These are phyloP conservation scores for Bauhinia variegata DNA, from an alignment of 306 rosid species.

Conservation along the genomic window DNA sequence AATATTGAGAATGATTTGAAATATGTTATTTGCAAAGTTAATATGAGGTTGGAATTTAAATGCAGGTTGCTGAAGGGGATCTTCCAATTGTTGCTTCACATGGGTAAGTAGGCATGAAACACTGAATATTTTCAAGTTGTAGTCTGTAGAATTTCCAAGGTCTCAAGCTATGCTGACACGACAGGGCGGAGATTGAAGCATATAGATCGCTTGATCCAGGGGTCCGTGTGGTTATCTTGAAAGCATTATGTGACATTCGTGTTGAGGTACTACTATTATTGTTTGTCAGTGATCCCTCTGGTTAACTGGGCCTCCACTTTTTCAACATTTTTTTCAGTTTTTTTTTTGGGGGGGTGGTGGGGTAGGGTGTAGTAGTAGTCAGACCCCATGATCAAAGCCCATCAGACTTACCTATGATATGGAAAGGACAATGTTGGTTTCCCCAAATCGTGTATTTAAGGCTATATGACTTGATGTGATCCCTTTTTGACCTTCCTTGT, in stretches of 20 bases:
- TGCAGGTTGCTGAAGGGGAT: slow-evolving; percentile 97
- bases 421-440: neutral
- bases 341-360: neutral
- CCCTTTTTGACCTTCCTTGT: slow-evolving; percentile 19
- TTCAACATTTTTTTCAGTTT: too few species aligned
- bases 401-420: too few species aligned
- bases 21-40: slow-evolving; percentile 38
- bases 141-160: slow-evolving; percentile 37
- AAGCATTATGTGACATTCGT: slow-evolving; percentile 98
- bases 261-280: slow-evolving; percentile 78
- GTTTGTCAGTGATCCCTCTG: slow-evolving; percentile 1
- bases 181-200: slow-evolving; percentile 81
- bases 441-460: neutral
- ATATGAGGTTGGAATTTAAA: slow-evolving; percentile 34
- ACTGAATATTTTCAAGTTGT: slow-evolving; percentile 25
- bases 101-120: slow-evolving; percentile 65
- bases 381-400: too few species aligned
- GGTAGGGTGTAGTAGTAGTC: too few species aligned
- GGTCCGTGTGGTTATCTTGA: slow-evolving; percentile 86
- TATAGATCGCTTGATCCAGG: slow-evolving; percentile 92
- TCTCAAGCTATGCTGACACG: slow-evolving; percentile 42
- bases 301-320: neutral
- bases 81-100: slow-evolving; percentile 95
- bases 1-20: slow-evolving; percentile 28
- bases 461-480: slow-evolving; percentile 29